phyloP scores from a whole-genome alignment of 2,329 filamentous ascomycete species.

The Macroventuria anomochaeta region DNA sequence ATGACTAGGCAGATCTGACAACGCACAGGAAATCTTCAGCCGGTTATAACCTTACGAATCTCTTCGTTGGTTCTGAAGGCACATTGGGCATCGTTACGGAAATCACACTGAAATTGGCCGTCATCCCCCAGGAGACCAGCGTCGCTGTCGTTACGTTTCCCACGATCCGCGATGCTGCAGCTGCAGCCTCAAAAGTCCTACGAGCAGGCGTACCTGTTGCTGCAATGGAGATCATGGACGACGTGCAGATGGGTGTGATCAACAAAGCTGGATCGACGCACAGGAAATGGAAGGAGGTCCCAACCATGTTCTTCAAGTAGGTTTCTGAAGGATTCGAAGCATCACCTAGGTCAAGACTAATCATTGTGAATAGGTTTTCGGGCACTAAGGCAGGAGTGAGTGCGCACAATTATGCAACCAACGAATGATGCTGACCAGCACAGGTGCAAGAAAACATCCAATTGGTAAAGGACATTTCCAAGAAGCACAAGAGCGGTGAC shows the following conservation, averaged over 20 bases:
- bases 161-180: slow-evolving; percentile 75
- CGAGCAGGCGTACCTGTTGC: slow-evolving; percentile 75
- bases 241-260: slow-evolving; percentile 84
- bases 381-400: slow-evolving; percentile 72
- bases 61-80: slow-evolving; percentile 83
- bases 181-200: slow-evolving; percentile 77
- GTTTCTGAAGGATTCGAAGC: slow-evolving; percentile 11
- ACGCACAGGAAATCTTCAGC: slow-evolving; percentile 71
- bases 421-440: slow-evolving; percentile 35
- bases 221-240: slow-evolving; percentile 87
- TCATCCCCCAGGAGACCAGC: slow-evolving; percentile 75
- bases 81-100: slow-evolving; percentile 83
- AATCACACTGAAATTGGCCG: slow-evolving; percentile 79
- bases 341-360: slow-evolving; percentile 27
- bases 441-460: slow-evolving; percentile 76
- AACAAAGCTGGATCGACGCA: slow-evolving; percentile 75
- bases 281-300: slow-evolving; percentile 75
- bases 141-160: slow-evolving; percentile 84
- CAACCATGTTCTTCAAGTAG: slow-evolving; percentile 82
- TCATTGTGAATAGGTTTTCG: slow-evolving; percentile 60
- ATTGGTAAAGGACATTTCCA: slow-evolving; percentile 71
- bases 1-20: slow-evolving; percentile 4
- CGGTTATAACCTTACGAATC: slow-evolving; percentile 80
- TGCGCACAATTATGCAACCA: slow-evolving; percentile 17
- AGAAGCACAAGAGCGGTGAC: slow-evolving; percentile 61